Evolutionary conservation across 129 eudicot genomes (phyloP), one percentile per base, ranked within the genome.

Genomic region (Daucus carota): DNA sequence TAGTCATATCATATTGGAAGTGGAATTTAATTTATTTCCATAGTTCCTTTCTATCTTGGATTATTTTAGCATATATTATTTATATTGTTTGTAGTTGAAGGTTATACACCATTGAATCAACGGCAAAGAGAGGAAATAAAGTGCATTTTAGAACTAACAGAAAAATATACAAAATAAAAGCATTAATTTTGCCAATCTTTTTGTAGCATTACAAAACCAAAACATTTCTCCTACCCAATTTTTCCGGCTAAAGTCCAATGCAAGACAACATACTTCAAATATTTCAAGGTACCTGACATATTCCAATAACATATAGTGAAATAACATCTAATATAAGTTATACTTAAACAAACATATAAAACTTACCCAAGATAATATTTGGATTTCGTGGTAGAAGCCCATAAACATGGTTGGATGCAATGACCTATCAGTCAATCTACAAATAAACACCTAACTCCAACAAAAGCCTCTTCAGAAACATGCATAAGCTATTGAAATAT

Each of bases 381-480:
- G 99, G 46, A 96, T 95, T 86, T 95, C 99, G 73, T 95, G 94
- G 83, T 95, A 92, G 85, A 95, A 95, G 68, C 99, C 99, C 82
- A 89, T 92, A 17, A 69, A 92, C 97, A 95, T 95, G 66, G 99
- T 95, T 75, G 99, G 96, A 41, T 97, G 91, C 77, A 95, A 68
- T 42, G 99, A 97, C 80, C 99, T 89, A 78, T 95, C 99, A 62
- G 92, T 95, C 82, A 95, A 83, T 83, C 99, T 86, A 88, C 99
- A 95, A 63, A 90, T 84, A 66, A 95, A 97, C 79, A 94, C 99
- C 99, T 94, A 87, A 79, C 88, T 52, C 75, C 31, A 77, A 77
- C 46, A 20, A 82, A 10, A 76, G 63, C 63, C 45, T 32, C 42
- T 48, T 76, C 33, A 66, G 72, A 46, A 60, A 57, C 59, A 50